Evolutionary conservation across 2,329 filamentous ascomycete genomes (phyloP), one percentile per base, ranked within the genome.

Genomic region (Hypoxylon rubiginosum): DNA sequence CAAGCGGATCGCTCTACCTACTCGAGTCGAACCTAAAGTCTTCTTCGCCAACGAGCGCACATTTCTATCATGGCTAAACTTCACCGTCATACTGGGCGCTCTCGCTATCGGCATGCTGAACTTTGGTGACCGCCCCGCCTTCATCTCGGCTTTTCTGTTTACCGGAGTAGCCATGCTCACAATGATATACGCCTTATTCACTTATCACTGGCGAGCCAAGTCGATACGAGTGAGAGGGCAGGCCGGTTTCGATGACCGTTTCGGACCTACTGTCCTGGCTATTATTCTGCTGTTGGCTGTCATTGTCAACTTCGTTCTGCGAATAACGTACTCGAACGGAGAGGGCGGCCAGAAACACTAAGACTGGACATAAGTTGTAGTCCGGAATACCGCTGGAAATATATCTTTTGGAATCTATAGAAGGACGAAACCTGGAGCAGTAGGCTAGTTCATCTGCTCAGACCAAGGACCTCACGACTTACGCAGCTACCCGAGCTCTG

Each of bases 21-120:
- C 95, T 66, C 94, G 96, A 73, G 95, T 99, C 81, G 96, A 99
- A 82, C 96, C 96, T 75, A 99, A 99, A 83, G 96, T 99, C 85
- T 99, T 98, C 89, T 99, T 99, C 86, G 96, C 96, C 83, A 99
- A 99, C 86, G 96, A 99, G 84, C 93, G 96, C 70, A 99, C 96
- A 69, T 99, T 99, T 80, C 90, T 99, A 77, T 97, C 94, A 82
- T 99, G 96, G 96, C 92, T 99, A 77, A 99, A 99, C 88, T 98
- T 98, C 86, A 97, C 94, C 80, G 94, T 99, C 77, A 95, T 99
- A 81, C 92, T 99, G 67, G 96, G 96, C 77, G 96, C 96, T 70
- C 90, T 99, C 54, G 95, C 96, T 72, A 93, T 99, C 74, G 96
- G 96, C 73, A 94, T 99, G 78, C 90, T 99, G 76, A 99, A 99